These are phyloP conservation scores for Candida sithepensis DNA, from an alignment of 805 yeast genomes.

Conservation along the genomic window DNA sequence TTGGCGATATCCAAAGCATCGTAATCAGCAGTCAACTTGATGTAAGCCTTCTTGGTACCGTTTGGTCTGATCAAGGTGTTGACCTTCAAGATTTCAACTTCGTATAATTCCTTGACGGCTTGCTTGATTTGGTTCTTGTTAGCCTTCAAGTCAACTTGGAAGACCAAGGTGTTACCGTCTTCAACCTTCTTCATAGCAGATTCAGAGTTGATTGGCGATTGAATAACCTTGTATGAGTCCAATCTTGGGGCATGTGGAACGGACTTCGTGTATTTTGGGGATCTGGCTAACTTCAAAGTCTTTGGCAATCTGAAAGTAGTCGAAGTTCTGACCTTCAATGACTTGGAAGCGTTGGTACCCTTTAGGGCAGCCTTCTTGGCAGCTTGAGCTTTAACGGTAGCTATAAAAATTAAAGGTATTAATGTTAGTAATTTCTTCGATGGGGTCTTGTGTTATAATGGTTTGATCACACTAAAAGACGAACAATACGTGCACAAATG, in stretches of 20 bases:
- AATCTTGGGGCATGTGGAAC: slow-evolving; percentile 97
- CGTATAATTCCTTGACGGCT: slow-evolving; percentile 97
- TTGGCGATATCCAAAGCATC: slow-evolving; percentile 99
- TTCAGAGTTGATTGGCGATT: slow-evolving; percentile 95
- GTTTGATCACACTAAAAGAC: too few species aligned
- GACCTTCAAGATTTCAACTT: slow-evolving; percentile 89
- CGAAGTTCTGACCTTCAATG: slow-evolving; percentile 88
- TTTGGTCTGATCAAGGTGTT: slow-evolving; percentile 98
- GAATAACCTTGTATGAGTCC: slow-evolving; percentile 92
- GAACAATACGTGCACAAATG: too few species aligned
- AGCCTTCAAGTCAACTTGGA: slow-evolving; percentile 95
- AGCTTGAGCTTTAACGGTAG: slow-evolving; percentile 80
- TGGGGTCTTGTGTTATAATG: too few species aligned
- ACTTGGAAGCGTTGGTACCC: slow-evolving; percentile 91
- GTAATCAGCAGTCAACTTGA: slow-evolving; percentile 97
- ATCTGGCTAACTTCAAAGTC: slow-evolving; percentile 90
- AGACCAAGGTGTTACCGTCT: slow-evolving; percentile 98
- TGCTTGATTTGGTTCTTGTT: slow-evolving; percentile 98
- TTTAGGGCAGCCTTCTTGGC: slow-evolving; percentile 99
- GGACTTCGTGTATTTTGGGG: slow-evolving; percentile 94
- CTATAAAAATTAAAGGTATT: slow-evolving; percentile 15
- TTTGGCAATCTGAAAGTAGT: slow-evolving; percentile 97
- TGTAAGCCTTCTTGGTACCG: slow-evolving; percentile 99
- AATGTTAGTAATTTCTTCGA: slow-evolving; percentile 9
- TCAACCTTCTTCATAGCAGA: slow-evolving; percentile 99